These are phyloP conservation scores for Alternaria arborescens DNA, from an alignment of 2,329 filamentous ascomycete species.

Conservation along the genomic window DNA sequence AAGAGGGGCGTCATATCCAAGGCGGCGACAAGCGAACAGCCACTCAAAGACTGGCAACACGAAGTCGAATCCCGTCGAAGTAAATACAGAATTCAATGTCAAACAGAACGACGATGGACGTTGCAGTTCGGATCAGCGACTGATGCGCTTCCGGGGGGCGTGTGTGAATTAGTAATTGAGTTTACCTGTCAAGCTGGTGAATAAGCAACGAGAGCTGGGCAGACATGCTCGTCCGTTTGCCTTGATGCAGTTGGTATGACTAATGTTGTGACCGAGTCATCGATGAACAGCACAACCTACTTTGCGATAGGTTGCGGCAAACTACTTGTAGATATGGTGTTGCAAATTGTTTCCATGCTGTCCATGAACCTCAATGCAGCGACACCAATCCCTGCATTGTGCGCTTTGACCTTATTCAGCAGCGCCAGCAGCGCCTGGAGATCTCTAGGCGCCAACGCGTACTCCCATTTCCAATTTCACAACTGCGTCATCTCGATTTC, in stretches of 20 bases:
- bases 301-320: background rate
- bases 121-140: constrained; percentile 7
- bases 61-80: constrained; percentile 10
- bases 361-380: background rate
- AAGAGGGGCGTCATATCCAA: constrained; percentile 7
- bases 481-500: constrained; percentile 8
- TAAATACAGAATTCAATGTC: background rate
- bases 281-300: background rate
- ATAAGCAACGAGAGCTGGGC: constrained; percentile 15
- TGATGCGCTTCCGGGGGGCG: constrained; percentile 14
- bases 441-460: constrained; percentile 1
- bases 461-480: background rate
- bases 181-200: constrained; percentile 6
- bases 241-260: background rate
- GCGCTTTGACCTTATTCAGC: background rate
- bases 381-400: background rate
- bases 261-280: background rate
- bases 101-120: constrained; percentile 12
- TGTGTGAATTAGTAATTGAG: constrained; percentile 22
- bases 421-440: background rate
- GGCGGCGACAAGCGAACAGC: constrained; percentile 14
- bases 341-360: background rate
- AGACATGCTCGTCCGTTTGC: background rate
- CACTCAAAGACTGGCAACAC: constrained; percentile 1
- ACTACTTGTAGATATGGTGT: background rate